These are phyloP conservation scores for Coemansia aciculifera DNA, from an alignment of 192 early-diverging fungal species.

Conservation along the genomic window DNA sequence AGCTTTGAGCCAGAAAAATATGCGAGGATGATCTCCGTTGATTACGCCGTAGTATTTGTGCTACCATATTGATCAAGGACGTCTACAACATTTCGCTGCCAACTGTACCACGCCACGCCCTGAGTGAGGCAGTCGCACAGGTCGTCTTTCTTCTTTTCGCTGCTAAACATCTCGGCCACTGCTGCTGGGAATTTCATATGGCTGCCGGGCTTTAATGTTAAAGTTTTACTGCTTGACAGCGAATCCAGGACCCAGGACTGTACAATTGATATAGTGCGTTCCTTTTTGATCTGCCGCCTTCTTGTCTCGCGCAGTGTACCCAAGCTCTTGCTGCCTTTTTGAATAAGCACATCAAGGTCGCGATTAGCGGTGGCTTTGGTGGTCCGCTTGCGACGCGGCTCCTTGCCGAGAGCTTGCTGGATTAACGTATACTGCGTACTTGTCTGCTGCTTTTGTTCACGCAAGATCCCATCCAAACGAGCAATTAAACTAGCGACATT, in stretches of 20 bases:
- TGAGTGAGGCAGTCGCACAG: slow-evolving; percentile 54
- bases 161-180: slow-evolving; percentile 31
- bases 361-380: background rate
- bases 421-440: slow-evolving; percentile 22
- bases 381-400: slow-evolving; percentile 2
- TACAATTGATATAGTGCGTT: slow-evolving; percentile 43
- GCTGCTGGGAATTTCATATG: slow-evolving; percentile 26
- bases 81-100: slow-evolving; percentile 37
- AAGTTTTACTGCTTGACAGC: background rate
- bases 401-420: slow-evolving; percentile 17
- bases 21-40: background rate
- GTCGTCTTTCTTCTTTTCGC: slow-evolving; percentile 50
- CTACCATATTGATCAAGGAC: slow-evolving; percentile 26
- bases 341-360: slow-evolving; percentile 17
- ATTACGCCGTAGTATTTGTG: background rate
- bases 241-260: slow-evolving; percentile 45
- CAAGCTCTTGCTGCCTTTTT: slow-evolving; percentile 17
- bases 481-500: slow-evolving; percentile 2
- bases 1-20: background rate
- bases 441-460: slow-evolving; percentile 24
- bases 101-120: slow-evolving; percentile 48
- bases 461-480: slow-evolving; percentile 26
- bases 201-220: slow-evolving; percentile 13
- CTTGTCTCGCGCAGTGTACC: slow-evolving; percentile 31
- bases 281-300: slow-evolving; percentile 50